Conservation (phyloP, 2,329 filamentous ascomycete genomes). For the Boeremia exigua region DNA sequence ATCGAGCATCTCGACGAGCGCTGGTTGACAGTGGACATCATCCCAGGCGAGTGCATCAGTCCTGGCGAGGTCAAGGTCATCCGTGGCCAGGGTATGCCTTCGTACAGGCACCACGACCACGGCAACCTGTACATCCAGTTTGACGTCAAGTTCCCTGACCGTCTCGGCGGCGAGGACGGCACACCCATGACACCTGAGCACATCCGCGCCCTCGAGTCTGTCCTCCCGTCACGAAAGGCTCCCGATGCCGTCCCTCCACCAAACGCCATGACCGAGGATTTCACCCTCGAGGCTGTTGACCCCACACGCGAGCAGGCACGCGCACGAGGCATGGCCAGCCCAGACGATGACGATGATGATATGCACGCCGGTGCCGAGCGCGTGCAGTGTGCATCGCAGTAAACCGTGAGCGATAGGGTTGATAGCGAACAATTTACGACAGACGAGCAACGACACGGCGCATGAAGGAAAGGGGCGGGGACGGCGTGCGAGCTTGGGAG, state of each 20-base stretch:
- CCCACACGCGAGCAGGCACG: slow-evolving; percentile 66
- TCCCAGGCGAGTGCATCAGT: slow-evolving; percentile 91
- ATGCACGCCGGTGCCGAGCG: slow-evolving; percentile 72
- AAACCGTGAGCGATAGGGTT: slow-evolving; percentile 50
- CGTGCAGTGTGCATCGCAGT: slow-evolving; percentile 88
- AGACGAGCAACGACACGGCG: slow-evolving; percentile 11
- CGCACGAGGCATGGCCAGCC: slow-evolving; percentile 69
- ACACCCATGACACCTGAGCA: slow-evolving; percentile 64
- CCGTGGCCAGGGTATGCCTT: slow-evolving; percentile 96
- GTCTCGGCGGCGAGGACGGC: slow-evolving; percentile 52
- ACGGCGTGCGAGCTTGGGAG: slow-evolving; percentile 16
- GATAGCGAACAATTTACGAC: slow-evolving; percentile 13
- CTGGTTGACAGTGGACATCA: slow-evolving; percentile 92
- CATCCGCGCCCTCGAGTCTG: slow-evolving; percentile 79
- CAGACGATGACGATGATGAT: slow-evolving; percentile 70
- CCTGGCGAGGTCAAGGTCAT: slow-evolving; percentile 92
- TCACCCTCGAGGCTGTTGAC: slow-evolving; percentile 85
- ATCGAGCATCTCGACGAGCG: slow-evolving; percentile 97
- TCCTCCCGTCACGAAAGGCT: slow-evolving; percentile 74
- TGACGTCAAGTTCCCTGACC: slow-evolving; percentile 89
- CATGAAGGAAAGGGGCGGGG: slow-evolving; percentile 4
- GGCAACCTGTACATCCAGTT: slow-evolving; percentile 98
- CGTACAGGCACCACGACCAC: slow-evolving; percentile 89
- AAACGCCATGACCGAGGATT: slow-evolving; percentile 92
- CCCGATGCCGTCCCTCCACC: slow-evolving; percentile 71